Percentiles rank a stretch among this genome's conserved stretches.
Conservation (phyloP, 306 rosid genomes). For the Glycine soja region DNA sequence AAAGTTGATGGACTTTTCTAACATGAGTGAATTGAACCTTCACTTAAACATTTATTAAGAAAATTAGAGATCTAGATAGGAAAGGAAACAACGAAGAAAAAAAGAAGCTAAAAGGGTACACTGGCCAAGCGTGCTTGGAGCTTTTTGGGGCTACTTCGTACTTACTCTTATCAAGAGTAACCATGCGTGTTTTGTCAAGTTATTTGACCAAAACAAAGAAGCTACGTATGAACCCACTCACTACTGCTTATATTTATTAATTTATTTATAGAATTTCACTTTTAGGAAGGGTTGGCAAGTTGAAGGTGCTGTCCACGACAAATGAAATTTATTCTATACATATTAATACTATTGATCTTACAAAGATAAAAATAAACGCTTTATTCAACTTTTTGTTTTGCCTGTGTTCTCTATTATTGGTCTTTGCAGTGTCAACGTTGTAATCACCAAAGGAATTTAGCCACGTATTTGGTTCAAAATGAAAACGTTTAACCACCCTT, state of each 20-base stretch:
- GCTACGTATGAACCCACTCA: slow-evolving; percentile 16
- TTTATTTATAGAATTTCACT: slow-evolving; percentile 22
- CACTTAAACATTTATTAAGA: background rate
- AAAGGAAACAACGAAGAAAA: background rate
- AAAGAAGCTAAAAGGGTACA: background rate
- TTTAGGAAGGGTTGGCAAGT: slow-evolving; percentile 45
- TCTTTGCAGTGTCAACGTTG: slow-evolving; percentile 18
- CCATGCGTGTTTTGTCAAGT: background rate
- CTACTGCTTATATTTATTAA: background rate
- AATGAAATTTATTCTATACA: slow-evolving; percentile 12
- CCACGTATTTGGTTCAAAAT: background rate
- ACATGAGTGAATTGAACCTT: background rate
- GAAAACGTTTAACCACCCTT: background rate
- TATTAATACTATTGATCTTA: background rate
- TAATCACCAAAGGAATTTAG: background rate
- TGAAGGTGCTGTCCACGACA: slow-evolving; percentile 40
- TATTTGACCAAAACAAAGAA: slow-evolving; percentile 20
- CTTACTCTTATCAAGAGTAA: background rate
- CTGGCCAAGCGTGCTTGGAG: background rate
- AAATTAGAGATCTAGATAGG: background rate
- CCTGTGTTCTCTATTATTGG: slow-evolving; percentile 25
- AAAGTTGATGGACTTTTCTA: background rate
- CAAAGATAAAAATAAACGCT: background rate
- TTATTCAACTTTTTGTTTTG: slow-evolving; percentile 14
- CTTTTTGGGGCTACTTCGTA: background rate